phyloP scores from a whole-genome alignment of 352 stramenopile species.

The Globisporangium cederbergense region DNA sequence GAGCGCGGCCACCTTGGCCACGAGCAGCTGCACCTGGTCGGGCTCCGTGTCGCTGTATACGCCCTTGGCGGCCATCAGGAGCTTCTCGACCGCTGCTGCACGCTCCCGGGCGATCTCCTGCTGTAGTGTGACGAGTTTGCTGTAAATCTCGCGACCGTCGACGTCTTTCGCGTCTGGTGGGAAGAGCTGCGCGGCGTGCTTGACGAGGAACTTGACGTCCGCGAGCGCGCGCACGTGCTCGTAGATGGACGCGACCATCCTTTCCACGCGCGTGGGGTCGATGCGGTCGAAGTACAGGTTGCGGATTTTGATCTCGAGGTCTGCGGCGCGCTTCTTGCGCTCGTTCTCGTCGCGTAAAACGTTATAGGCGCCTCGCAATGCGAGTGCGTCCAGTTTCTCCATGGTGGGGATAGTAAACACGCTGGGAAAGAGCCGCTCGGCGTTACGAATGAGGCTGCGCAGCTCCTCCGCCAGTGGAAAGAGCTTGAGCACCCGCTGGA shows the following conservation, averaged over 20 bases:
- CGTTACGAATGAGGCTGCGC: constrained; percentile 78
- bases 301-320: constrained; percentile 88
- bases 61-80: constrained; percentile 47
- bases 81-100: constrained; percentile 58
- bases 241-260: constrained; percentile 83
- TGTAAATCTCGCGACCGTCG: constrained; percentile 52
- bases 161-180: constrained; percentile 60
- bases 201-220: constrained; percentile 84
- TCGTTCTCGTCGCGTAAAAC: constrained; percentile 42
- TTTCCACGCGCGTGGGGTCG: constrained; percentile 72
- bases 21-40: constrained; percentile 51
- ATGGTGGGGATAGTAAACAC: constrained; percentile 32
- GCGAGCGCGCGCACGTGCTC: constrained; percentile 56
- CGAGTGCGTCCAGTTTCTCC: constrained; percentile 25
- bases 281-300: constrained; percentile 90
- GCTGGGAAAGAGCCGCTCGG: constrained; percentile 74
- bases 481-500: constrained; percentile 54
- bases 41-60: constrained; percentile 84
- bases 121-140: constrained; percentile 58
- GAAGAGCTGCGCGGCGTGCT: constrained; percentile 68
- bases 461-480: constrained; percentile 67
- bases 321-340: constrained; percentile 74
- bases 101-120: constrained; percentile 62
- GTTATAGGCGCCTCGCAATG: constrained; percentile 37
- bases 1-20: constrained; percentile 46